Base-by-base conservation (phyloP, 108 stramenopile genomes). In the Nitzschia sp. region DNA sequence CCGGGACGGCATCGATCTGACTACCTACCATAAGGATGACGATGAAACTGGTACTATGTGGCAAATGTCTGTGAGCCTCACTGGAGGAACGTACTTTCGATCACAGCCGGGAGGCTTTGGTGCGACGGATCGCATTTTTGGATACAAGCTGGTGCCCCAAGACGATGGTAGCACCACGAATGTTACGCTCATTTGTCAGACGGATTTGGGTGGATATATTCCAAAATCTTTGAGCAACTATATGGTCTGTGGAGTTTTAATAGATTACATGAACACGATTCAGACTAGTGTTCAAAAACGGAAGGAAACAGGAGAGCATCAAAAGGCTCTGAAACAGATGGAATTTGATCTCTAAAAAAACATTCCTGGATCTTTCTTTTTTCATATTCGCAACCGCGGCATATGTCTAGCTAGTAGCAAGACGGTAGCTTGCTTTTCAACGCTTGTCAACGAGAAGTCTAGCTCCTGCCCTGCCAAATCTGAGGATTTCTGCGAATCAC, bases 31-130 rank as follows among this genome's bases (percentile, higher is more conserved):
- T n/a, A 60, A 36, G 27, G 69, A 70, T 60, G 58, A 59, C 34
- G 58, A 70, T 69, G 59, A 58, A 26, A 70, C 69, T 9, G 59
- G 69, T 16, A 70, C 69, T 9, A 36, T 70, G 58, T 70, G 69
- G 69, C 69, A 70, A 52, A 50, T 70, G 47, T 56, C 69, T n/a
- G 45, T 36, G 9, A 53, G 48, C 22, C 28, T 64, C 4, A 45
- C 58, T 2, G 48, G 46, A 35, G 69, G 58, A 29, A 17, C 32
- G 2, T 45, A 58, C 53, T 70, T 70, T 44, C 46, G 52, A 60
- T 70, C 69, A 13, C 25, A 30, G 19, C 69, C 69, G 0, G 46
- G 48, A 29, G 69, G 41, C 2, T 16, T 70, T 23, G 31, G 1
- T 0, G 69, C 69, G 19, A 53, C 47, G 23, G 46, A 70, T 32